Percentiles rank a stretch among this genome's conserved stretches.
Evolutionary conservation across 345 rosid species (phyloP).

Genomic region (Rubroshorea leprosula): DNA sequence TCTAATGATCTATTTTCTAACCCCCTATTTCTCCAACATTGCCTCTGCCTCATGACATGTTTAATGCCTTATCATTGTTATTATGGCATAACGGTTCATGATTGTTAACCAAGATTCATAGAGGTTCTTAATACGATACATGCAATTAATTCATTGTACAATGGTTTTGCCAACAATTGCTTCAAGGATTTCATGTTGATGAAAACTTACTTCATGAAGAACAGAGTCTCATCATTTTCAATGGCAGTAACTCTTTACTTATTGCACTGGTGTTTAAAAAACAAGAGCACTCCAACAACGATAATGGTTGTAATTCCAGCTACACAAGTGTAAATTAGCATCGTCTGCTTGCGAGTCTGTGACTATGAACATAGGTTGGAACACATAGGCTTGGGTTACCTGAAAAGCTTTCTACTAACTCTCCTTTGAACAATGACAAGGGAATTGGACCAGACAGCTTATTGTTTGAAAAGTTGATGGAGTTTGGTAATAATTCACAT

Average conservation of each 20-base stretch:
- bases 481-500: slow-evolving; percentile 55
- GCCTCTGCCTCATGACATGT: no score
- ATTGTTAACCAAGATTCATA: no score
- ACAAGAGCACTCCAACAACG: slow-evolving; percentile 47
- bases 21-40: no score
- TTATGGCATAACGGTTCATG: no score
- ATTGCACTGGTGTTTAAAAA: slow-evolving; percentile 44
- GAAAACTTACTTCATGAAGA: no score
- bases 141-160: no score
- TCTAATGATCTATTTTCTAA: no score
- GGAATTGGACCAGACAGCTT: slow-evolving; percentile 85
- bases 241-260: slow-evolving; percentile 36
- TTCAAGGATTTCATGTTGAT: no score
- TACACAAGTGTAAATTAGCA: slow-evolving; percentile 53
- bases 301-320: slow-evolving; percentile 44
- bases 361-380: slow-evolving; percentile 36
- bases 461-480: slow-evolving; percentile 74
- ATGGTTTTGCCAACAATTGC: no score
- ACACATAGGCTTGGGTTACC: slow-evolving; percentile 88
- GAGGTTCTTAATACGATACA: no score
- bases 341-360: slow-evolving; percentile 34
- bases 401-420: slow-evolving; percentile 65
- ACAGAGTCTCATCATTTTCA: slow-evolving; percentile 50
- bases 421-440: slow-evolving; percentile 51
- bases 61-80: no score